Evolutionary conservation across 495 filamentous ascomycete species (phyloP), one percentile per base, ranked within the genome.

Genomic region (Aspergillus egyptiacus): DNA sequence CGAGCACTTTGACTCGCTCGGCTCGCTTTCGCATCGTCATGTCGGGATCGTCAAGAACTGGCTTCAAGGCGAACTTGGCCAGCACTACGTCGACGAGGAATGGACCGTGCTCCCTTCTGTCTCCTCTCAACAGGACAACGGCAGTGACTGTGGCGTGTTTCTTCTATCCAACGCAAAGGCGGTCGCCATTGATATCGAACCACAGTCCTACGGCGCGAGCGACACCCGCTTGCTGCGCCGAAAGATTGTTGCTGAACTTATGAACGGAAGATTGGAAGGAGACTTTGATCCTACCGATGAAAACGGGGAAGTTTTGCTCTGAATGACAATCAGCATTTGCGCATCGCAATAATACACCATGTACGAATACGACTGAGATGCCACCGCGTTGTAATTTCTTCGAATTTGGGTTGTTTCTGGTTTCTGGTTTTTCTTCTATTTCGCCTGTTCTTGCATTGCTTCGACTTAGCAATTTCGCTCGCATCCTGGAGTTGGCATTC

Each of bases 101-200:
- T 94, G 89, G 89, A 63, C 54, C 2, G 62, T 72, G 0, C 63
- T 78, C 2, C 60, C 64, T 0, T 67, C 71, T 2, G 66, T 70
- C 6, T 64, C 57, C 0, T 80, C 83, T 0, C 60, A 55, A 6
- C 89, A 95, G 54, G 68, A 68, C 38, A 94, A 94, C 55, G 76
- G 76, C 1, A 80, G 68, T 49, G 89, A 95, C 59, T 95, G 89
- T 50, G 89, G 89, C 5, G 84, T 89, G 2, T 94, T 91, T 56
- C 74, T 83, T 4, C 76, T 86, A 15, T 85, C 83, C 0, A 90
- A 86, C 27, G 82, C 83, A 27, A 82, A 87, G 46, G 85, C 83
- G 56, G 59, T 89, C 18, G 73, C 81, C 0, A 57, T 86, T 6
- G 82, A 81, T 0, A 59, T 88, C 9, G 77, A 83, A 46, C 84